phyloP scores from a whole-genome alignment of 495 filamentous ascomycete genomes.

The Hyaloscypha hepaticicola region DNA sequence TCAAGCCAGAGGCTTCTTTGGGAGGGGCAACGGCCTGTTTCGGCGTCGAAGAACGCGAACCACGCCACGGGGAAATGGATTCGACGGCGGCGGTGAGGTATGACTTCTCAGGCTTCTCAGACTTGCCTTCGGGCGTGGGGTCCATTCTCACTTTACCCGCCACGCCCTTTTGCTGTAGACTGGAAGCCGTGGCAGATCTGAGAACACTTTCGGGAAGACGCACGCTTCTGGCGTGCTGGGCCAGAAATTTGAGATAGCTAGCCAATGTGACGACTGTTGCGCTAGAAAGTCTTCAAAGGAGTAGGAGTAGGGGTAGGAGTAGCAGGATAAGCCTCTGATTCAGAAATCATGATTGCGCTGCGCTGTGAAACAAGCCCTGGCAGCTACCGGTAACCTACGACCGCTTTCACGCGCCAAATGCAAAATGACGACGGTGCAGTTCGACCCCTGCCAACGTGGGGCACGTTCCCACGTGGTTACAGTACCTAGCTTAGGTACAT shows the following conservation, averaged over 20 bases:
- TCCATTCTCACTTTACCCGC: constrained; percentile 26
- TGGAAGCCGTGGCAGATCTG: constrained; percentile 11
- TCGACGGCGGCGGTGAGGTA: constrained; percentile 34
- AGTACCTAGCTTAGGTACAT: no score
- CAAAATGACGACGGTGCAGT: no score
- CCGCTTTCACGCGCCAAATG: no score
- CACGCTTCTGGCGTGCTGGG: constrained; percentile 19
- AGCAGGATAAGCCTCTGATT: no score
- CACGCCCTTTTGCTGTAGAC: constrained; percentile 13
- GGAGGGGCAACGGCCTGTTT: constrained; percentile 28
- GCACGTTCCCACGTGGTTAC: no score
- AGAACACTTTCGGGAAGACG: constrained; percentile 20
- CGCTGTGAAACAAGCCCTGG: no score
- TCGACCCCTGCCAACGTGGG: no score
- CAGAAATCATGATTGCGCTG: no score
- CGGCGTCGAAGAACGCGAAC: constrained; percentile 40
- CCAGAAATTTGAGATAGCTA: constrained; percentile 14
- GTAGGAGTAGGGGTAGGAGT: no score
- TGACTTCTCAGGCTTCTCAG: constrained; percentile 26
- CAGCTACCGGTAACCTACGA: no score
- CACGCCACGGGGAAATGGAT: constrained; percentile 43
- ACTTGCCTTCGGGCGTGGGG: constrained; percentile 21
- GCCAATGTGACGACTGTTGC: constrained; percentile 29
- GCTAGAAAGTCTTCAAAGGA: no score
- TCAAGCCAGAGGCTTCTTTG: constrained; percentile 39